phyloP scores from a whole-genome alignment of 1,284 basidiomycete genomes.

The Austroboletus rostrupii region DNA sequence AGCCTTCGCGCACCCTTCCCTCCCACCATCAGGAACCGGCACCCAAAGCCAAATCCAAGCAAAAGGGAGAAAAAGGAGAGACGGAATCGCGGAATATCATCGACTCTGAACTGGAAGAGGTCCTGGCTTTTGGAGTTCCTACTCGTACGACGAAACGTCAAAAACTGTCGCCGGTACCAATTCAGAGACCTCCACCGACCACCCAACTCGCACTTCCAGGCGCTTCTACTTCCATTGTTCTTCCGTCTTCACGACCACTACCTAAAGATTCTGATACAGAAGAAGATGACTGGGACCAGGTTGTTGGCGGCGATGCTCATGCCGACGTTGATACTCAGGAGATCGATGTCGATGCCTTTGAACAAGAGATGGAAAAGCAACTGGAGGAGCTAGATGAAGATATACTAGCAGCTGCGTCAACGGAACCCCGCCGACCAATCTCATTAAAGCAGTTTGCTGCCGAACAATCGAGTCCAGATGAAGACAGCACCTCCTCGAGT shows the following conservation, averaged over 20 bases:
- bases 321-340: slow-evolving; percentile 40
- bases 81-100: slow-evolving; percentile 9
- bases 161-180: slow-evolving; percentile 32
- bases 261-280: slow-evolving; percentile 39
- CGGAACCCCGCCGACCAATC: slow-evolving; percentile 44
- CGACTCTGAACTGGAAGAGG: slow-evolving; percentile 41
- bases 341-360: slow-evolving; percentile 48
- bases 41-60: slow-evolving; percentile 27
- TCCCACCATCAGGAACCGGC: slow-evolving; percentile 23
- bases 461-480: slow-evolving; percentile 38
- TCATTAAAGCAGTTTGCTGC: slow-evolving; percentile 51
- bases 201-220: slow-evolving; percentile 43
- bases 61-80: slow-evolving; percentile 26
- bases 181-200: slow-evolving; percentile 31
- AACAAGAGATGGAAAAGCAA: slow-evolving; percentile 43
- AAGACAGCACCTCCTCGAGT: slow-evolving; percentile 61
- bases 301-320: slow-evolving; percentile 34
- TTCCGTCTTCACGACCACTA: slow-evolving; percentile 28
- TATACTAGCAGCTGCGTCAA: slow-evolving; percentile 38
- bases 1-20: slow-evolving; percentile 14
- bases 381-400: slow-evolving; percentile 38
- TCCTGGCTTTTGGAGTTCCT: slow-evolving; percentile 35
- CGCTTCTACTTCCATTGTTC: slow-evolving; percentile 31
- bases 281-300: slow-evolving; percentile 56
- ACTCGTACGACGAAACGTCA: slow-evolving; percentile 38